Conservation (phyloP, 2,329 filamentous ascomycete genomes). For the Xylaria sp. region DNA sequence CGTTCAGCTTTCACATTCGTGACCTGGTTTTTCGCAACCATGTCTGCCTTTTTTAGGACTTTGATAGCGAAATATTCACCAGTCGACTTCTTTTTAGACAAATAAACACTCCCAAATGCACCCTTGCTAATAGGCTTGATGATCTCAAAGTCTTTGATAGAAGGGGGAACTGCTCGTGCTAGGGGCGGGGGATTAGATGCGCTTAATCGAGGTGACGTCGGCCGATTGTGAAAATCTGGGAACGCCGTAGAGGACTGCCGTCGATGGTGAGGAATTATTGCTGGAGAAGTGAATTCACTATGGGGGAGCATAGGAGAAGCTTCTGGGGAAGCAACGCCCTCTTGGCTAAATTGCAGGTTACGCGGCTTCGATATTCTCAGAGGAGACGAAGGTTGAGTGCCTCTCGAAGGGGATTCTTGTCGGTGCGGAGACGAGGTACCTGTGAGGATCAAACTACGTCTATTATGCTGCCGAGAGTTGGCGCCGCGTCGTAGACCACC, state of each 20-base stretch:
- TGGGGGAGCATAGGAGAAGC: conserved; percentile 87
- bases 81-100: conserved; percentile 98
- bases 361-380: conserved; percentile 87
- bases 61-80: conserved; percentile 99
- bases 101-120: conserved; percentile 96
- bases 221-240: conserved; percentile 72
- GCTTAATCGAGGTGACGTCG: conserved; percentile 82
- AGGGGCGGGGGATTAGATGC: conserved; percentile 83
- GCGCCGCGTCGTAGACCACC: conserved; percentile 78
- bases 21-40: conserved; percentile 99
- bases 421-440: conserved; percentile 81
- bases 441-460: conserved; percentile 86
- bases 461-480: conserved; percentile 84
- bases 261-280: conserved; percentile 74
- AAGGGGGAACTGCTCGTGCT: conserved; percentile 88
- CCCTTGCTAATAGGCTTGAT: conserved; percentile 99
- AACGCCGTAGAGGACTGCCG: conserved; percentile 92
- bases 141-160: conserved; percentile 99
- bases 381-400: conserved; percentile 81
- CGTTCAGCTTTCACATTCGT: conserved; percentile 98
- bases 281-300: conserved; percentile 83
- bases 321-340: conserved; percentile 82
- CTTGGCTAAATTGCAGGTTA: conserved; percentile 66
- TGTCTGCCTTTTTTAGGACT: conserved; percentile 98
- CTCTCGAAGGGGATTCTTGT: conserved; percentile 87